phyloP scores from a whole-genome alignment of 2,329 filamentous ascomycete species.

The Madurella mycetomatis region DNA sequence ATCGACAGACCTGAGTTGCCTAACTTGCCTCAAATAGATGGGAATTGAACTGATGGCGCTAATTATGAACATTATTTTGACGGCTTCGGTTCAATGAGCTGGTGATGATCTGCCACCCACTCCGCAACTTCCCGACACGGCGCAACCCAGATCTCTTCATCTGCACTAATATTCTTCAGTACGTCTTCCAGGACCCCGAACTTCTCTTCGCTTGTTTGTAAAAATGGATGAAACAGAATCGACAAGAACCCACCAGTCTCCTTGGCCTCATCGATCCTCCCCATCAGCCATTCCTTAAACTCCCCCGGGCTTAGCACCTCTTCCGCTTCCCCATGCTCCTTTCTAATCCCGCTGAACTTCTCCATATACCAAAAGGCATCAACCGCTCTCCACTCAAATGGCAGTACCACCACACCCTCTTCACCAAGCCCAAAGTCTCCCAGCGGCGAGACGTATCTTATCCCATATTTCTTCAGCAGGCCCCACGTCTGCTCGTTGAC shows the following conservation, averaged over 20 bases:
- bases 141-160: constrained; percentile 27
- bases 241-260: constrained; percentile 24
- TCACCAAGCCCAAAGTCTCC: constrained; percentile 21
- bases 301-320: constrained; percentile 16
- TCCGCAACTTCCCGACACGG: constrained; percentile 27
- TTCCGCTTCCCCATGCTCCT: constrained; percentile 17
- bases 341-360: constrained; percentile 26
- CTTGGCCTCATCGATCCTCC: constrained; percentile 23
- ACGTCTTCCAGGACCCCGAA: constrained; percentile 26
- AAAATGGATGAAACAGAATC: constrained; percentile 30
- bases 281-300: constrained; percentile 23
- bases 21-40: no score
- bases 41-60: no score
- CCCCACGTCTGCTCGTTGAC: constrained; percentile 26
- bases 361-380: constrained; percentile 34
- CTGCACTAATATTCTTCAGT: constrained; percentile 20
- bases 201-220: constrained; percentile 27
- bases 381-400: constrained; percentile 30
- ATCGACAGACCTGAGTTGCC: no score
- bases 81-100: constrained; percentile 6
- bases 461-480: constrained; percentile 21
- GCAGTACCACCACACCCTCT: constrained; percentile 25
- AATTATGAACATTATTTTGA: no score
- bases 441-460: constrained; percentile 28
- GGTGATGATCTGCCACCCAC: constrained; percentile 24